Evolutionary conservation across 129 eudicot species (phyloP).

Genomic region (Centrapalus pauciflorus): DNA sequence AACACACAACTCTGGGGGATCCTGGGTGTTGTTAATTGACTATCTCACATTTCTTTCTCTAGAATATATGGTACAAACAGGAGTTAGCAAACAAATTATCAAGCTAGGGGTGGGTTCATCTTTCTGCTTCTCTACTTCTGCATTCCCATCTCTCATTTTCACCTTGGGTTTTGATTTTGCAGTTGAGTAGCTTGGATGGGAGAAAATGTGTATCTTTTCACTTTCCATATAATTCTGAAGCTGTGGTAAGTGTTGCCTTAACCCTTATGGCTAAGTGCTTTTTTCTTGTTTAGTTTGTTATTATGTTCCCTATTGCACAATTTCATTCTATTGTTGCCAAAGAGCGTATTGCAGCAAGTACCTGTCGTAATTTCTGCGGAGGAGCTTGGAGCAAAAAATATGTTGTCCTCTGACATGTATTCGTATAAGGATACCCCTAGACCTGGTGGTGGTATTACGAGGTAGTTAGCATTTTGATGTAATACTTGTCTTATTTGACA

Average conservation of each 20-base stretch:
- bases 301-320: slow-evolving; percentile 1
- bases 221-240: slow-evolving; percentile 40
- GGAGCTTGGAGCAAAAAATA: slow-evolving; percentile 67
- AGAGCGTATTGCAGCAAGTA: slow-evolving; percentile 63
- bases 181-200: slow-evolving; percentile 56
- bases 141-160: slow-evolving; percentile 4
- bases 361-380: slow-evolving; percentile 67
- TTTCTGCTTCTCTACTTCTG: slow-evolving; percentile 2
- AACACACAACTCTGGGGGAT: not conserved
- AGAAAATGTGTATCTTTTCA: slow-evolving; percentile 68
- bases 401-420: slow-evolving; percentile 52
- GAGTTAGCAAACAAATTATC: not conserved
- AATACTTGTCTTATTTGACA: too few species aligned
- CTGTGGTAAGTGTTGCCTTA: slow-evolving; percentile 46
- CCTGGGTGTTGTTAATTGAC: not conserved
- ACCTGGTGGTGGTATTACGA: slow-evolving; percentile 51
- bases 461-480: slow-evolving; percentile 35
- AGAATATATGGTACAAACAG: not conserved
- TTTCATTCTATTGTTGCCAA: slow-evolving; percentile 9
- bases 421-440: slow-evolving; percentile 54
- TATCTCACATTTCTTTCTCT: not conserved
- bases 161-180: slow-evolving; percentile 28
- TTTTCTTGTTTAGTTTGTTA: not conserved
- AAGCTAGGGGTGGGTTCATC: not conserved
- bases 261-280: not conserved